A percentile compares a stretch with the other conserved stretches of the same genome.
Evolutionary conservation across 169 alveolate genomes (phyloP).

Genomic region (Plasmodium vivax): DNA sequence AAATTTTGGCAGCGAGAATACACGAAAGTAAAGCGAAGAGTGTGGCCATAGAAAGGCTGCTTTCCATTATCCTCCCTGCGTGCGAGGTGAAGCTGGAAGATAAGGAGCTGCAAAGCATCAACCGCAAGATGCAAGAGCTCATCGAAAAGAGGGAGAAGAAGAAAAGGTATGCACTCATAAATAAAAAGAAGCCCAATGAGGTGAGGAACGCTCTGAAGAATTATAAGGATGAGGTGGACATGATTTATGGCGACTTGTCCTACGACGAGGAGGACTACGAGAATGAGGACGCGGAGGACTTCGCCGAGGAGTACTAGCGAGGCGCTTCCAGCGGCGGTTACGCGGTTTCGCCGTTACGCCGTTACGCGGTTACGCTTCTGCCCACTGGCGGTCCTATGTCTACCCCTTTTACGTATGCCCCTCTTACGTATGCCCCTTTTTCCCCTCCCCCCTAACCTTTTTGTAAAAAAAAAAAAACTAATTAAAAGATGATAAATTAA

Average conservation of each 20-base stretch:
- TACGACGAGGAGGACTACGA: slow-evolving; percentile 76
- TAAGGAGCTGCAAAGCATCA: slow-evolving; percentile 18
- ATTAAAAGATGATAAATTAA: not conserved
- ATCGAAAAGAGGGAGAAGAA: slow-evolving; percentile 36
- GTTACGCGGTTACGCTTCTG: not conserved
- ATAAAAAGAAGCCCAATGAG: slow-evolving; percentile 71
- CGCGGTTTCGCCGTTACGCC: not conserved
- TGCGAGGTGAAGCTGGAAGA: slow-evolving; percentile 32
- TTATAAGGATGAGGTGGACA: slow-evolving; percentile 85
- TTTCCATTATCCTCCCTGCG: slow-evolving; percentile 51
- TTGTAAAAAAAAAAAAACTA: not conserved
- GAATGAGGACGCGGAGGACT: slow-evolving; percentile 45
- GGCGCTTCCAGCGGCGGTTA: too few relatives aligned
- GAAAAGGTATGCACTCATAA: slow-evolving; percentile 48
- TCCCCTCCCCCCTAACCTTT: not conserved
- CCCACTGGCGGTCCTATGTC: not conserved
- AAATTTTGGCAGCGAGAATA: slow-evolving; percentile 45
- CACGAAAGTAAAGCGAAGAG: slow-evolving; percentile 48
- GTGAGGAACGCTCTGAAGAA: slow-evolving; percentile 77
- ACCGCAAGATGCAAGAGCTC: slow-evolving; percentile 38
- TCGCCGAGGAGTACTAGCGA: slow-evolving; percentile 1
- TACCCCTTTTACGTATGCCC: not conserved
- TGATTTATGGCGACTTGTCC: slow-evolving; percentile 84
- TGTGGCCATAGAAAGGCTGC: slow-evolving; percentile 56
- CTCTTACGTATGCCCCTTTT: not conserved